Conservation (phyloP, 306 rosid genomes). For the Parietaria judaica region DNA sequence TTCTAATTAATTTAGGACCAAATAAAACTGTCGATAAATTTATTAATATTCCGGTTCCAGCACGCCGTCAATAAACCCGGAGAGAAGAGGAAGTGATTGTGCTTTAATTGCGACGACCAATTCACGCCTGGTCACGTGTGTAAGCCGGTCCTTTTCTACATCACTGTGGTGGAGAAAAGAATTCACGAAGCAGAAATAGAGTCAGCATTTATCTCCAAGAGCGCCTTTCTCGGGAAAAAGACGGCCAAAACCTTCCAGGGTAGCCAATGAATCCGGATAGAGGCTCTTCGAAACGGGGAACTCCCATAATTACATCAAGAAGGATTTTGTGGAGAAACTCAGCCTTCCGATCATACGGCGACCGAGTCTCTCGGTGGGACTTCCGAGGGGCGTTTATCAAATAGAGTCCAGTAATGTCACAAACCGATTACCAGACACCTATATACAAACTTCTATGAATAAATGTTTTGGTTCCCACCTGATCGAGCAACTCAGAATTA, state of each 20-base stretch:
- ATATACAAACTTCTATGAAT: no score
- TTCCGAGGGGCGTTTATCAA: slow-evolving; percentile 12
- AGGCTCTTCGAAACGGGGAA: no score
- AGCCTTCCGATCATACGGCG: neutral
- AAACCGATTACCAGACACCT: neutral
- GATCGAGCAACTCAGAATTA: no score
- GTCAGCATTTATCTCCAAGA: neutral
- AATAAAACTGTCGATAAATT: neutral
- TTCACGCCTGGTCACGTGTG: neutral
- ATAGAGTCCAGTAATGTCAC: slow-evolving; percentile 20
- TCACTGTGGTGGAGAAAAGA: neutral
- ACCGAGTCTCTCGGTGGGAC: neutral
- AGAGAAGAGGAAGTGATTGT: neutral
- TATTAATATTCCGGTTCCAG: slow-evolving; percentile 76
- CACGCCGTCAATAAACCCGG: slow-evolving; percentile 76
- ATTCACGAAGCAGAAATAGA: neutral
- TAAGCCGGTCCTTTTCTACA: neutral
- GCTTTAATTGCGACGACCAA: neutral
- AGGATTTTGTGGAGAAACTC: neutral
- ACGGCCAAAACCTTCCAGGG: no score
- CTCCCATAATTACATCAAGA: neutral
- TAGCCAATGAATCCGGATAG: no score
- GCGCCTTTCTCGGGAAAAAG: no score
- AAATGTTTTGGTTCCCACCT: no score
- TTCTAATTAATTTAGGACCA: neutral